Evolutionary conservation across 2,329 filamentous ascomycete genomes (phyloP), one percentile per base, ranked within the genome.

Genomic region (Aspergillus terreus): DNA sequence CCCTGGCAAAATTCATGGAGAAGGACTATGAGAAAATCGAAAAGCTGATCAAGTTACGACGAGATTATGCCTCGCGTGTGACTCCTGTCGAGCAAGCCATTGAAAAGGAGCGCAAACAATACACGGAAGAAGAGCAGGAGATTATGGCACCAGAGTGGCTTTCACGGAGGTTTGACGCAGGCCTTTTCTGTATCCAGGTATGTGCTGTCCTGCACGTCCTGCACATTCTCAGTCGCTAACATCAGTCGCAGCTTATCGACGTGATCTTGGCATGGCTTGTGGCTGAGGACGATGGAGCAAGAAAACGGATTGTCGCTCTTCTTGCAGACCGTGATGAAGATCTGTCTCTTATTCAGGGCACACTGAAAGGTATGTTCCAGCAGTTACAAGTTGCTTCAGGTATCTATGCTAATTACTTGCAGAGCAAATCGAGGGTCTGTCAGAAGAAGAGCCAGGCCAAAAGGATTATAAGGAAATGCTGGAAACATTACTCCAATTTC

Each of bases 1-100:
- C 87, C 1, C 79, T 97, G 4, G 92, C 92, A 44, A 99, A 99
- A 66, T 97, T 97, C 63, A 87, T 96, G 15, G 94, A 99, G 70
- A 95, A 90, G 66, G 85, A 96, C 58, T 96, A 95, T 67, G 90
- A 82, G 59, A 97, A 97, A 76, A 83, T 90, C 35, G 74, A 67
- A 5, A 89, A 85, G 65, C 76, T 97, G 4, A 69, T 95, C 33
- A 77, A 80, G 53, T 70, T 96, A 44, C 82, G 92, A 38, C 75
- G 82, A 44, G 86, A 88, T 11, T 95, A 91, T 66, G 80, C 81
- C 0, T 75, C 78, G 0, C 79, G 82, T 14, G 71, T 95, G 1
- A 75, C 72, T 0, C 74, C 78, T 0, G 84, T 89, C 1, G 87
- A 92, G 47, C 72, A 78, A 47, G 75, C 79, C 46, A 86, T 92